Base-by-base conservation (phyloP, 495 filamentous ascomycete species). In the Rusavskia elegans region DNA sequence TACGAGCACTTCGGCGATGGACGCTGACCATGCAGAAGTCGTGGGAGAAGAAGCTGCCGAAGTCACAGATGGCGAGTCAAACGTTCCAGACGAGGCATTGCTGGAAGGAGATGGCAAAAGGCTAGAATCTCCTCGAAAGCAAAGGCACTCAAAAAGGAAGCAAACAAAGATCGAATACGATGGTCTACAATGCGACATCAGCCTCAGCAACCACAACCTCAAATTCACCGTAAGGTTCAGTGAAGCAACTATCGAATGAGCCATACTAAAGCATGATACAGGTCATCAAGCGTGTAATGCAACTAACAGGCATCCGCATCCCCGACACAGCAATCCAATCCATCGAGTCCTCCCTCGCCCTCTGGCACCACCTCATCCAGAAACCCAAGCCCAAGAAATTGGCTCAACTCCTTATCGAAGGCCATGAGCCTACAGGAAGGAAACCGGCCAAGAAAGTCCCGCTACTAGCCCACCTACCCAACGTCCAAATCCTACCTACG, bases 241-340 rank as follows among this genome's bases (percentile, higher is more conserved):
- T 0, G 25, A 27, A 27, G 25, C 25, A 27, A 5, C 7, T 27
- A 6, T 27, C 25, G 25, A 27, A 27, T 27, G 25, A 27, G 4
- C 4, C 78, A 53, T 36, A 56, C 44, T 29, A 53, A 45, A 35
- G 20, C 6, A 20, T 25, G 19, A 3, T 50, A 14, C 6, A 49
- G 87, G 71, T 86, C 55, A 64, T 83, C 53, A 92, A 90, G 69
- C 80, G 87, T 39, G 68, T 86, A 46, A 76, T 82, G 61, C 82
- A 87, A 62, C 70, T 96, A 49, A 88, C 80, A 29, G 87, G 86
- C 49, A 76, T 79, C 42, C 75, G 75, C 27, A 68, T 95, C 57
- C 71, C 81, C 32, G 92, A 96, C 66, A 69, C 75, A 49, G 69
- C 70, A 45, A 75, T 88, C 51, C 60, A 68, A 29, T 60, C 63